Evolutionary conservation across 1,139 yeast species (phyloP).

Genomic region (Suhomyces ambrosiae): DNA sequence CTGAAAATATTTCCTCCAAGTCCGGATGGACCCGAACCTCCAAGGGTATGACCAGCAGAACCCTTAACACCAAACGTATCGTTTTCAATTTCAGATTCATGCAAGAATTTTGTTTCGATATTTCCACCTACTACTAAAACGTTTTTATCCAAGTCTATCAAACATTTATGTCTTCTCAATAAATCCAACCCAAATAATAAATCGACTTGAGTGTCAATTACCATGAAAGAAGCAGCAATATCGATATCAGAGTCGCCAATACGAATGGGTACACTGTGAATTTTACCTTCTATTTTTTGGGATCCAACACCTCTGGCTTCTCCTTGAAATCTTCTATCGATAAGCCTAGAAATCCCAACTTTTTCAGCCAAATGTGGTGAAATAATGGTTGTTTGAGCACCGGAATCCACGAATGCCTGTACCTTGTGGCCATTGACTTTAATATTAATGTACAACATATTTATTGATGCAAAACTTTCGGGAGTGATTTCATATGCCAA

Average conservation of each 20-base stretch:
- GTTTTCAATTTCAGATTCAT: constrained; percentile 57
- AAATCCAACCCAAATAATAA: constrained; percentile 71
- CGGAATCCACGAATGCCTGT: constrained; percentile 94
- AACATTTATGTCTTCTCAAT: constrained; percentile 86
- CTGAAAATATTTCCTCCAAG: constrained; percentile 44
- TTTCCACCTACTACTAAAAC: constrained; percentile 71
- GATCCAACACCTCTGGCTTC: constrained; percentile 91
- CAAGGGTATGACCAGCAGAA: constrained; percentile 8
- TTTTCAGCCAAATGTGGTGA: constrained; percentile 74
- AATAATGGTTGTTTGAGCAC: constrained; percentile 90
- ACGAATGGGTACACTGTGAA: constrained; percentile 86
- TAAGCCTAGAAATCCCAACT: constrained; percentile 68
- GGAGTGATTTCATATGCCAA: constrained; percentile 88
- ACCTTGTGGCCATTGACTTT: constrained; percentile 78
- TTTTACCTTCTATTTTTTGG: constrained; percentile 74
- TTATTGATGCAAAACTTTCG: constrained; percentile 79
- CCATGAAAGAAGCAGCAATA: constrained; percentile 79
- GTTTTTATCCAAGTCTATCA: constrained; percentile 70
- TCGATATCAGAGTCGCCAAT: constrained; percentile 57
- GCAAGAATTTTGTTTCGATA: constrained; percentile 67
- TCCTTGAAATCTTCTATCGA: constrained; percentile 82
- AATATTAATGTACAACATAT: constrained; percentile 79
- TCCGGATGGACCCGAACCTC: constrained; percentile 14
- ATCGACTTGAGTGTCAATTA: constrained; percentile 76
- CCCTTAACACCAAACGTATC: neutral